Evolutionary conservation across 257 asterid genomes (phyloP).

Genomic region (Lycium ferocissimum): DNA sequence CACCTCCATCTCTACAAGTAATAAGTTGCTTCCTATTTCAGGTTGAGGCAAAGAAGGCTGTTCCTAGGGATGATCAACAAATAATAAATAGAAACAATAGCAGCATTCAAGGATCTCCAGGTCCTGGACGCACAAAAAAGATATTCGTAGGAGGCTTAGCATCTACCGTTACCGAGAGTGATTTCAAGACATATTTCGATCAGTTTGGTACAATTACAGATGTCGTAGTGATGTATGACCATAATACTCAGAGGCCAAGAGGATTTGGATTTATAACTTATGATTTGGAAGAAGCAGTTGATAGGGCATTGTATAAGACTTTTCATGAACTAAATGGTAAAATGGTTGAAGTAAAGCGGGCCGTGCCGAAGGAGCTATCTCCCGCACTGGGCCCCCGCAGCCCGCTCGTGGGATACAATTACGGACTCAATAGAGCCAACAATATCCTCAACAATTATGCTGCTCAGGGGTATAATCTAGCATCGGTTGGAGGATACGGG

Average conservation of each 20-base stretch:
- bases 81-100: conserved; percentile 59
- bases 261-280: conserved; percentile 84
- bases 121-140: conserved; percentile 83
- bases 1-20: background rate
- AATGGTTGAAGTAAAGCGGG: conserved; percentile 87
- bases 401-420: conserved; percentile 64
- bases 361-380: conserved; percentile 81
- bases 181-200: conserved; percentile 71
- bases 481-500: conserved; percentile 67
- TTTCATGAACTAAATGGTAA: conserved; percentile 83
- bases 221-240: conserved; percentile 87
- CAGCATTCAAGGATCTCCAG: conserved; percentile 77
- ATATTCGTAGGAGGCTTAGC: conserved; percentile 92
- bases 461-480: conserved; percentile 61
- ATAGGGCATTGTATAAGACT: conserved; percentile 68
- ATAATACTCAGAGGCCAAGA: conserved; percentile 81
- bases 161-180: conserved; percentile 75
- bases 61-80: conserved; percentile 81
- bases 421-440: conserved; percentile 62
- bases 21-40: conserved; percentile 42
- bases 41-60: conserved; percentile 95
- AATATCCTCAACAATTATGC: conserved; percentile 62
- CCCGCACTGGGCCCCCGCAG: conserved; percentile 64
- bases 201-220: conserved; percentile 77
- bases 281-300: conserved; percentile 85